A percentile compares a stretch with the other conserved stretches of the same genome.
phyloP scores from a whole-genome alignment of 2,329 filamentous ascomycete genomes.

The Fusarium pseudocircinatum region DNA sequence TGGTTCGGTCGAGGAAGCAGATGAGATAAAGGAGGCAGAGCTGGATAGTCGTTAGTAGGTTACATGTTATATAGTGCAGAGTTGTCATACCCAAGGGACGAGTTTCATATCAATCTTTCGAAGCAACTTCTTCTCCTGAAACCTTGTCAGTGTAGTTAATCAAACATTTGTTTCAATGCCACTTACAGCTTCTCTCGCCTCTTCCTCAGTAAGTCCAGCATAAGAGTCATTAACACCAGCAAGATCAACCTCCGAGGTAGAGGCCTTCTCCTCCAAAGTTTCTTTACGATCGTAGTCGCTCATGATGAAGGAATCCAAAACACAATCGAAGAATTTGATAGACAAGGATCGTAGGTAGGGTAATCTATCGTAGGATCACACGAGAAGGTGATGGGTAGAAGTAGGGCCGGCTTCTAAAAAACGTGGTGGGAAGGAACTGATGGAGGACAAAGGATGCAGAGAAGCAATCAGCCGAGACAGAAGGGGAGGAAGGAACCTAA shows the following conservation, averaged over 20 bases:
- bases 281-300: slow-evolving; percentile 48
- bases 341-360: background rate
- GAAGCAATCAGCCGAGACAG: slow-evolving; percentile 36
- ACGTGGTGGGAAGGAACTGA: slow-evolving; percentile 34
- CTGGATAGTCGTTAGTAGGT: slow-evolving; percentile 42
- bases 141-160: slow-evolving; percentile 6
- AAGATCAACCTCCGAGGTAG: slow-evolving; percentile 43
- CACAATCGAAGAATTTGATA: background rate
- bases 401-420: slow-evolving; percentile 10
- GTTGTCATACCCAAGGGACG: slow-evolving; percentile 64
- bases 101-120: slow-evolving; percentile 69
- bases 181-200: slow-evolving; percentile 68
- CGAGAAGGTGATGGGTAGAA: slow-evolving; percentile 15
- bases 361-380: slow-evolving; percentile 3
- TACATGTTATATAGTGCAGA: background rate
- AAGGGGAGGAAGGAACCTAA: background rate
- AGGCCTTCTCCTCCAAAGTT: slow-evolving; percentile 43
- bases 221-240: slow-evolving; percentile 56
- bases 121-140: slow-evolving; percentile 68
- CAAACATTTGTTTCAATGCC: background rate
- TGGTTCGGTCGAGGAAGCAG: slow-evolving; percentile 79
- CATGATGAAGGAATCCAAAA: slow-evolving; percentile 38
- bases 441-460: slow-evolving; percentile 29
- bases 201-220: slow-evolving; percentile 70
- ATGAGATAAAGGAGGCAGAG: slow-evolving; percentile 78